Evolutionary conservation across 257 asterid species (phyloP).

Genomic region (Solanum commersonii): DNA sequence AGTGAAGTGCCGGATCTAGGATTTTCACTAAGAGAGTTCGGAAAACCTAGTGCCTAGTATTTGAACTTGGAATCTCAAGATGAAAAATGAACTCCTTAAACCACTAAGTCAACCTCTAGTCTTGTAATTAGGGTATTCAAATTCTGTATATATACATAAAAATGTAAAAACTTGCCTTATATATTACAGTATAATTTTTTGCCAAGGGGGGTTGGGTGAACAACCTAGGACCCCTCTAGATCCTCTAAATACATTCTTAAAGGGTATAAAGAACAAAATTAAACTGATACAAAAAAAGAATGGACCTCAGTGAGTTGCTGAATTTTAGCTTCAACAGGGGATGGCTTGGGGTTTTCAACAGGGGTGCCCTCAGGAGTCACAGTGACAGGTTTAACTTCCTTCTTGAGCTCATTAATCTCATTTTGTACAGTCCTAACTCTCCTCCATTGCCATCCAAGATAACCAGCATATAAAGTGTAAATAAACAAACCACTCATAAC

Average conservation of each 20-base stretch:
- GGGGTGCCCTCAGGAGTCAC: slow-evolving; percentile 58
- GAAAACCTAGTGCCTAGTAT: not conserved
- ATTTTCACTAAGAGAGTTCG: not conserved
- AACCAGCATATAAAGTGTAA: slow-evolving; percentile 78
- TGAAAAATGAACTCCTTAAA: not conserved
- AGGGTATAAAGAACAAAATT: not conserved
- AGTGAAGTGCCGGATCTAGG: not conserved
- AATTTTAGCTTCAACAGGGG: slow-evolving; percentile 70
- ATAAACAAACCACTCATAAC: slow-evolving; percentile 67
- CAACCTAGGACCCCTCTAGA: not conserved
- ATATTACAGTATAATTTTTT: not conserved
- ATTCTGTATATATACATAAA: no score
- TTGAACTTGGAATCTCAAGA: not conserved
- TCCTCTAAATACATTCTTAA: not conserved
- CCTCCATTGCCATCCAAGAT: slow-evolving; percentile 99
- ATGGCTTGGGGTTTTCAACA: slow-evolving; percentile 31
- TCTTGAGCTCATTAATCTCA: slow-evolving; percentile 73
- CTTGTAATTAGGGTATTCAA: not conserved
- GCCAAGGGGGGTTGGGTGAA: not conserved
- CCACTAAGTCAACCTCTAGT: not conserved
- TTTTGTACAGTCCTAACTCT: slow-evolving; percentile 71
- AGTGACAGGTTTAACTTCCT: slow-evolving; percentile 59
- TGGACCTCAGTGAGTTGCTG: slow-evolving; percentile 80
- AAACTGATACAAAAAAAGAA: not conserved
- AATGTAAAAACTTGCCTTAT: not conserved